Percentiles rank a stretch among this genome's conserved stretches.
Evolutionary conservation across 371 early-diverging fungal species (phyloP).

Genomic region (Nematocida ironsii): DNA sequence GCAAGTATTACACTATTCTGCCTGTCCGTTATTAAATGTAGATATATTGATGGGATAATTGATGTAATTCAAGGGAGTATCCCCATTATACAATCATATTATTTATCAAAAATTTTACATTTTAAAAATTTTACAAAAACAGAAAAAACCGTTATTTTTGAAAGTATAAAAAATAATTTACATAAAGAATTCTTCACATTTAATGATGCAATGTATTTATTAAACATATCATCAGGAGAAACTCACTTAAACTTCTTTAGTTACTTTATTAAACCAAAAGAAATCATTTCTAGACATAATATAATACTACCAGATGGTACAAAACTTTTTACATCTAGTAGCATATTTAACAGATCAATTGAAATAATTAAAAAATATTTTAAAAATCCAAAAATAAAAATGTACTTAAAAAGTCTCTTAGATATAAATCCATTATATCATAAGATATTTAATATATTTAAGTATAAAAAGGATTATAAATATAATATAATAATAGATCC

Average conservation of each 20-base stretch:
- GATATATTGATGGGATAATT: too few relatives aligned
- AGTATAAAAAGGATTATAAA: slow-evolving; percentile 38
- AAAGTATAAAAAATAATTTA: neutral
- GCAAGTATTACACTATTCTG: slow-evolving; percentile 22
- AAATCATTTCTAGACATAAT: neutral
- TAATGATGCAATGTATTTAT: slow-evolving; percentile 18
- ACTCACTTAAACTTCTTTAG: slow-evolving; percentile 29
- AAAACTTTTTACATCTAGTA: neutral
- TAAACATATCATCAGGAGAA: neutral
- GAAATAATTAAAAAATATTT: slow-evolving; percentile 44
- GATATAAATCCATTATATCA: slow-evolving; percentile 16
- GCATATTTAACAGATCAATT: neutral
- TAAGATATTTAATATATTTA: slow-evolving; percentile 22
- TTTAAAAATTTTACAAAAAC: neutral
- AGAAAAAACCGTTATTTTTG: slow-evolving; percentile 24
- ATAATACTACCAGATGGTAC: neutral
- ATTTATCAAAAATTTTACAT: slow-evolving; percentile 5
- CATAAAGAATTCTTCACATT: slow-evolving; percentile 36
- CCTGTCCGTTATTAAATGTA: neutral
- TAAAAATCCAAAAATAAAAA: slow-evolving; percentile 22
- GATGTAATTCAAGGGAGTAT: neutral
- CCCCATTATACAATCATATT: slow-evolving; percentile 29
- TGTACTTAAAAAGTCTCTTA: slow-evolving; percentile 10
- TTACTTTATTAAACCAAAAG: slow-evolving; percentile 1
- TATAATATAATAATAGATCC: slow-evolving; percentile 17